phyloP scores from a whole-genome alignment of 495 filamentous ascomycete genomes.

The Aspergillus indologenus region DNA sequence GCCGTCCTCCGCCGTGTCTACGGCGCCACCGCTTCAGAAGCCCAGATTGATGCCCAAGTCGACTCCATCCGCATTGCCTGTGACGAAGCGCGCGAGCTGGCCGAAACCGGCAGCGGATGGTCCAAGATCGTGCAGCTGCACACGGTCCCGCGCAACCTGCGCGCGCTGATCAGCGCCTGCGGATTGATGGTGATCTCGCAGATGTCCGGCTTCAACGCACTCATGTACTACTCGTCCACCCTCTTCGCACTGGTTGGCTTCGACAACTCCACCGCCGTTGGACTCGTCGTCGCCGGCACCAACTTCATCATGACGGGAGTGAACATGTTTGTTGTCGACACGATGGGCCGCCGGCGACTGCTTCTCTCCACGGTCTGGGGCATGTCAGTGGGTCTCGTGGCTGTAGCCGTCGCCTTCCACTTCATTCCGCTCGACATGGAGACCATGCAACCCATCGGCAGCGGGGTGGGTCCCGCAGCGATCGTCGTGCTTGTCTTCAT shows the following conservation, averaged over 20 bases:
- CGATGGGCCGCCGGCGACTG: constrained; percentile 47
- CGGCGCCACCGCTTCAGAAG: constrained; percentile 27
- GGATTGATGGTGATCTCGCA: constrained; percentile 49
- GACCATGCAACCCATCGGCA: constrained; percentile 21
- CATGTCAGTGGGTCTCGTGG: constrained; percentile 39
- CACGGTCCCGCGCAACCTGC: constrained; percentile 43
- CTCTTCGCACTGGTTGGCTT: constrained; percentile 54
- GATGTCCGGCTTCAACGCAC: constrained; percentile 47
- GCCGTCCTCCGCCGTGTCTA: constrained; percentile 39
- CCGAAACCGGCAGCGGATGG: constrained; percentile 31
- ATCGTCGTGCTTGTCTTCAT: constrained; percentile 47
- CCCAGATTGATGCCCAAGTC: constrained; percentile 39
- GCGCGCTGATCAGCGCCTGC: constrained; percentile 50
- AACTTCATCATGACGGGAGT: constrained; percentile 54
- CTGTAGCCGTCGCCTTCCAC: constrained; percentile 48
- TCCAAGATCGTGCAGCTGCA: constrained; percentile 46
- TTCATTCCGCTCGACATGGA: constrained; percentile 47
- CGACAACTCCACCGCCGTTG: constrained; percentile 48
- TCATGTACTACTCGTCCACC: constrained; percentile 53
- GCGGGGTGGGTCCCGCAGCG: constrained; percentile 31
- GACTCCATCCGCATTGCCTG: constrained; percentile 34
- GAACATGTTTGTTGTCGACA: constrained; percentile 50
- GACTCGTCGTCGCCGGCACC: constrained; percentile 48
- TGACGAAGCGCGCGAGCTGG: constrained; percentile 35
- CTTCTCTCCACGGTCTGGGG: constrained; percentile 49